Conservation (phyloP, 1,284 basidiomycete genomes). For the Moesziomyces sp. region DNA sequence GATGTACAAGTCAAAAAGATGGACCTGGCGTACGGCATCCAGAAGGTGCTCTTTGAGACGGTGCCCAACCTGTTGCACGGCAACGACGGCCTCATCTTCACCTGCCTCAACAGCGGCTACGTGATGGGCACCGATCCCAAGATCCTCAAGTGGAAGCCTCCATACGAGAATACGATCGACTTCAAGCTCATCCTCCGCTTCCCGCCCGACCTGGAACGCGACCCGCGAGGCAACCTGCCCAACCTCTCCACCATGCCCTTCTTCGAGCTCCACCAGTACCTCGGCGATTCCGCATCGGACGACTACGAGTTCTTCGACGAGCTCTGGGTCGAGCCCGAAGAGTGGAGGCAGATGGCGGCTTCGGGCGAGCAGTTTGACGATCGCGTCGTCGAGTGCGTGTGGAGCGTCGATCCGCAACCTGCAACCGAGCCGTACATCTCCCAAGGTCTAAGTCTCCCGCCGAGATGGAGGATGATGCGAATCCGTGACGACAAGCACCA, state of each 20-base stretch:
- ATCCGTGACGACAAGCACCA: conserved; percentile 65
- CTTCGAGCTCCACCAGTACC: conserved; percentile 82
- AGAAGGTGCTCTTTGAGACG: conserved; percentile 83
- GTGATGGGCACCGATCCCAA: conserved; percentile 88
- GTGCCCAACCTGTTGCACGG: conserved; percentile 91
- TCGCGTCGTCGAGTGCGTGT: conserved; percentile 90
- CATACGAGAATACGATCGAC: conserved; percentile 96
- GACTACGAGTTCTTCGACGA: conserved; percentile 86
- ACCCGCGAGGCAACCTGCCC: conserved; percentile 70
- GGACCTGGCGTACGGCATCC: conserved; percentile 86
- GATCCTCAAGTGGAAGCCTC: conserved; percentile 97
- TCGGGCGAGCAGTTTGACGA: conserved; percentile 90
- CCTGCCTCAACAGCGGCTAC: conserved; percentile 86
- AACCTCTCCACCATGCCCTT: conserved; percentile 87
- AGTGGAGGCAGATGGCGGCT: conserved; percentile 92
- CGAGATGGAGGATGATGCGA: conserved; percentile 63
- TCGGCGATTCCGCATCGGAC: conserved; percentile 49
- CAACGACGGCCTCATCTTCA: conserved; percentile 97
- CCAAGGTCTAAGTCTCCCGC: conserved; percentile 31
- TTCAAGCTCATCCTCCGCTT: conserved; percentile 94
- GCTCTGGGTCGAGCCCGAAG: conserved; percentile 85
- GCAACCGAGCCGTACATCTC: conserved; percentile 39
- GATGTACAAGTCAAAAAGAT: conserved; percentile 86
- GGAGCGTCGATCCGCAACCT: conserved; percentile 73
- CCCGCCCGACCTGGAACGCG: conserved; percentile 72